Evolutionary conservation across 1,284 basidiomycete genomes (phyloP).

Genomic region (Rhizoctonia solani): DNA sequence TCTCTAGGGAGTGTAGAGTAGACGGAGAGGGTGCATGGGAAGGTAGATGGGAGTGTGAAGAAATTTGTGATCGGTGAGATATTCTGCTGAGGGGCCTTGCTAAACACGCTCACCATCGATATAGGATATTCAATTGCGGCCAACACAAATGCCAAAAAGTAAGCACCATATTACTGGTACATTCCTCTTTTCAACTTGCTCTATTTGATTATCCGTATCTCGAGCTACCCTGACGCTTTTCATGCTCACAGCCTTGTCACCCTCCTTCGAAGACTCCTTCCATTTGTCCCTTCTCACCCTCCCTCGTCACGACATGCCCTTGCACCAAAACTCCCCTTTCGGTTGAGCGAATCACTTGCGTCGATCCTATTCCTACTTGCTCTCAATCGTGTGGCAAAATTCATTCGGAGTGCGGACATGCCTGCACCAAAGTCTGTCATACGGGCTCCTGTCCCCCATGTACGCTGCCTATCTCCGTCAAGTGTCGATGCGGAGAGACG

Average conservation of each 20-base stretch:
- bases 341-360: conserved; percentile 61
- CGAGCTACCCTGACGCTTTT: conserved; percentile 31
- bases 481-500: conserved; percentile 79
- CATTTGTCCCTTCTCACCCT: conserved; percentile 75
- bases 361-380: conserved; percentile 81
- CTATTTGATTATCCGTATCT: neutral
- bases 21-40: conserved; percentile 54
- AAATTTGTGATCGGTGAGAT: conserved; percentile 61
- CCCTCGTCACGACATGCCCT: conserved; percentile 71
- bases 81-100: neutral
- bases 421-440: conserved; percentile 60
- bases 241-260: conserved; percentile 60
- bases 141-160: conserved; percentile 68
- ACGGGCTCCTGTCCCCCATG: conserved; percentile 76
- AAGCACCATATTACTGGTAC: conserved; percentile 30
- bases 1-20: conserved; percentile 37
- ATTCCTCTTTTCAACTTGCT: neutral
- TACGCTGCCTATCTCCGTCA: conserved; percentile 62
- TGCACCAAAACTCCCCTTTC: conserved; percentile 71
- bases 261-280: conserved; percentile 63
- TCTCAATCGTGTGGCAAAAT: conserved; percentile 65
- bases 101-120: conserved; percentile 7
- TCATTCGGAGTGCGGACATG: conserved; percentile 66
- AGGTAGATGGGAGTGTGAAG: conserved; percentile 70
- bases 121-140: conserved; percentile 74